Conservation (phyloP, 2,329 filamentous ascomycete species). For the Blastomyces silverae region DNA sequence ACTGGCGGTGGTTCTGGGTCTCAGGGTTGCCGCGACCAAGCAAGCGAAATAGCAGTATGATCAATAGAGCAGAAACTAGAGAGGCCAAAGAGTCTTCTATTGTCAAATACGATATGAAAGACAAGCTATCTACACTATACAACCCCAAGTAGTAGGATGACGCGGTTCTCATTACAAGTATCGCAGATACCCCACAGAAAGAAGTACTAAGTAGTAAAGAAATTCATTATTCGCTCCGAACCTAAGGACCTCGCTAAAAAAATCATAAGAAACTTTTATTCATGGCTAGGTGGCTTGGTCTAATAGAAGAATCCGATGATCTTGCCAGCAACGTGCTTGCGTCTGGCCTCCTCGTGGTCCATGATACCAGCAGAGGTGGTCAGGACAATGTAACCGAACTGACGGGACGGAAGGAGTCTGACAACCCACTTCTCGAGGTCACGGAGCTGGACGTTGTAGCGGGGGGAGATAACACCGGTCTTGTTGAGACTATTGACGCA, state of each 20-base stretch:
- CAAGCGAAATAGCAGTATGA: not conserved
- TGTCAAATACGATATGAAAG: not conserved
- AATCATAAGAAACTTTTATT: conserved; percentile 14
- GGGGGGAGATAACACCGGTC: conserved; percentile 97
- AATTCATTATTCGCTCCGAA: conserved; percentile 1
- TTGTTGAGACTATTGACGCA: conserved; percentile 68
- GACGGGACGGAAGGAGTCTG: conserved; percentile 97
- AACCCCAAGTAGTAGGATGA: not conserved
- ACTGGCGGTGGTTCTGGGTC: not conserved
- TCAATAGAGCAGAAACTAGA: not conserved
- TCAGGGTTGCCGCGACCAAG: not conserved
- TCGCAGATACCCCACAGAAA: not conserved
- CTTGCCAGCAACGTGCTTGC: conserved; percentile 99
- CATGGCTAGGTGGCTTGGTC: conserved; percentile 23
- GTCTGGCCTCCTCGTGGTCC: conserved; percentile 99
- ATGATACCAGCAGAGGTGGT: conserved; percentile 99
- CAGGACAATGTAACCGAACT: conserved; percentile 98
- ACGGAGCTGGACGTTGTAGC: conserved; percentile 97
- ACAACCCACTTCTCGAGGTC: conserved; percentile 99
- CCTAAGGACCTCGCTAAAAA: conserved; percentile 8
- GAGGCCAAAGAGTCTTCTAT: conserved; percentile 8
- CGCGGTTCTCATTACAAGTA: not conserved
- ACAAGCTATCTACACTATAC: not conserved
- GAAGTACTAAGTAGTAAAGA: not conserved
- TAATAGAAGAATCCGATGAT: conserved; percentile 99